These are phyloP conservation scores for Salix purpurea DNA, from an alignment of 345 rosid genomes.

Conservation along the genomic window DNA sequence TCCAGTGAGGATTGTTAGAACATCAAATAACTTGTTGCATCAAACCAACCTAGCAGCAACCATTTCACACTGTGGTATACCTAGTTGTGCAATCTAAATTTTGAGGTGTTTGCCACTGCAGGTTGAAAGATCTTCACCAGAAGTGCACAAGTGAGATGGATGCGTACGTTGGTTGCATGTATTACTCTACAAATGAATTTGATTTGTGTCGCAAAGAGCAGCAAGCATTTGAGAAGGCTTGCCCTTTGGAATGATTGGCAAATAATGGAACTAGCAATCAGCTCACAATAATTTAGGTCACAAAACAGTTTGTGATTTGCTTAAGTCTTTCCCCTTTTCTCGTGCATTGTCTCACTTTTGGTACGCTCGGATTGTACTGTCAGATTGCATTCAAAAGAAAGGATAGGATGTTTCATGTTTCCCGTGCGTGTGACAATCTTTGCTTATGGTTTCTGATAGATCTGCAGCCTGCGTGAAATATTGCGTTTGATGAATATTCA, in stretches of 20 bases:
- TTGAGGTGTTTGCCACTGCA: conserved; percentile 30
- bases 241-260: conserved; percentile 67
- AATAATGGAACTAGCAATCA: background rate
- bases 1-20: too few relatives aligned
- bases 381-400: conserved; percentile 4
- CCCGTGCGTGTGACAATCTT: background rate
- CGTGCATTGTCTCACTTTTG: conserved; percentile 6
- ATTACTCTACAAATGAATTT: conserved; percentile 90
- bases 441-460: background rate
- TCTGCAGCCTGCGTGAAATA: background rate
- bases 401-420: background rate
- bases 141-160: conserved; percentile 91
- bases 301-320: conserved; percentile 19
- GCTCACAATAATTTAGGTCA: conserved; percentile 39
- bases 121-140: conserved; percentile 90
- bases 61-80: background rate
- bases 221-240: conserved; percentile 83
- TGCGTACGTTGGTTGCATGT: conserved; percentile 89
- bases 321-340: background rate
- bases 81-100: background rate
- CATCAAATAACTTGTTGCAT: background rate
- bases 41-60: background rate
- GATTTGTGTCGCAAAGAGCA: conserved; percentile 98
- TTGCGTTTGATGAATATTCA: background rate
- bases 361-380: background rate